Evolutionary conservation across 768 basidiomycete species (phyloP), one percentile per base, ranked within the genome.

Genomic region (Tephrocybe sp.): DNA sequence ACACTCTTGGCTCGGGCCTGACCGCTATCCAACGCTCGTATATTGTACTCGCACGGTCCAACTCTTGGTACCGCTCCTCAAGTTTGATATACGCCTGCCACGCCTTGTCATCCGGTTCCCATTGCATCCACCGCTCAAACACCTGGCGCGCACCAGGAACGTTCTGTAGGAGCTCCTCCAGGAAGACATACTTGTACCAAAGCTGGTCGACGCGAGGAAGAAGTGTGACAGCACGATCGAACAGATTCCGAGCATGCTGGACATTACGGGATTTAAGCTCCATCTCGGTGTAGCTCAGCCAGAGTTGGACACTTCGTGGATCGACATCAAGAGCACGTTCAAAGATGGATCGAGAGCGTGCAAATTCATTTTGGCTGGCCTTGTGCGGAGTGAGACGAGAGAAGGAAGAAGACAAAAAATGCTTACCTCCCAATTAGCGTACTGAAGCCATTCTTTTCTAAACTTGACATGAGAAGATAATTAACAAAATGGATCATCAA

Each of bases 51-150:
- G 94, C 95, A 8, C 97, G 78, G 59, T 97, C 97, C 18, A 83
- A 70, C 67, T 99, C 97, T 49, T 84, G 75, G 64, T 98, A 99
- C 44, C 97, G 80, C 62, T 88, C 84, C 72, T 99, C 97, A 65
- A 98, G 76, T 73, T 99, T 98, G 77, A 98, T 91, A 69, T 95
- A 98, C n/a, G 93, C 92, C 64, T 94, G 91, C 95, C 95, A 99
- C 3, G 95, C 94, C 74, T 97, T 97, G 80, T 98, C 97, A 60
- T 98, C 94, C 1, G 97, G 97, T 64, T 98, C 97, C 97, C 97
- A 98, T 57, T 91, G 82, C 93, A 98, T 95, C 97, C 97, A 99
- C 39, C 97, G 82, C 67, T 99, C 97, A 54, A 98, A 99, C 47
- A 98, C 92, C 64, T 98, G 95, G 8, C 97, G 84, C 1, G 94